Conservation (phyloP, 2,329 filamentous ascomycete genomes). For the Cladobotryum mycophilum region DNA sequence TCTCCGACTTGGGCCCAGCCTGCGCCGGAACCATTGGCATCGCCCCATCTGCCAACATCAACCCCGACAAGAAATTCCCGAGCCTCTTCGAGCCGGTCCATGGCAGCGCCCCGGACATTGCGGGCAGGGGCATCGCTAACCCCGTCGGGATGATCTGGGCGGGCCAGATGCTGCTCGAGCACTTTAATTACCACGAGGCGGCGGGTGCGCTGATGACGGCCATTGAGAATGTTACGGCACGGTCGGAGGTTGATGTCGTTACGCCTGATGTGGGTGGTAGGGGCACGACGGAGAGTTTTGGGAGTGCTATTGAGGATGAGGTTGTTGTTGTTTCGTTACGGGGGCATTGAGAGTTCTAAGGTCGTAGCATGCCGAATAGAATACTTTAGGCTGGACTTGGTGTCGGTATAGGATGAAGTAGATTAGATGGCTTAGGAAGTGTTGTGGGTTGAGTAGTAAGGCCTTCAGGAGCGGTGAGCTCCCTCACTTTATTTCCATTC, state of each 20-base stretch:
- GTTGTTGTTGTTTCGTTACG: slow-evolving; percentile 4
- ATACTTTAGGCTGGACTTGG: too few relatives aligned
- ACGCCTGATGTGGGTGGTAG: slow-evolving; percentile 27
- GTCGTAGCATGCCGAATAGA: too few relatives aligned
- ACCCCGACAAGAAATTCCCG: too few relatives aligned
- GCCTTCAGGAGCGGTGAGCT: too few relatives aligned
- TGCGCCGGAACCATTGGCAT: slow-evolving; percentile 67
- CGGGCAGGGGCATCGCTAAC: slow-evolving; percentile 65
- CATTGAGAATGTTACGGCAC: slow-evolving; percentile 58
- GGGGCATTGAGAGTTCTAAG: too few relatives aligned
- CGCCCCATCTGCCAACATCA: slow-evolving; percentile 61
- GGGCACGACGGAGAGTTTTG: slow-evolving; percentile 20
- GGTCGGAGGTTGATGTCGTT: slow-evolving; percentile 22
- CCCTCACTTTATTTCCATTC: too few relatives aligned
- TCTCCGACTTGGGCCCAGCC: slow-evolving; percentile 65
- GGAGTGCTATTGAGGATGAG: slow-evolving; percentile 17
- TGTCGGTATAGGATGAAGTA: too few relatives aligned
- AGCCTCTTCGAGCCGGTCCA: slow-evolving; percentile 58
- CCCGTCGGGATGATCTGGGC: slow-evolving; percentile 60
- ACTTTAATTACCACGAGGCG: slow-evolving; percentile 20
- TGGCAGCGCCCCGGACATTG: slow-evolving; percentile 67
- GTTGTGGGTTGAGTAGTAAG: too few relatives aligned
- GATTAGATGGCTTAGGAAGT: too few relatives aligned
- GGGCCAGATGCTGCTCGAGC: slow-evolving; percentile 45
- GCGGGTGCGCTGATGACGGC: slow-evolving; percentile 52